Conservation (phyloP, 345 rosid species). For the Eucalyptus cloeziana region DNA sequence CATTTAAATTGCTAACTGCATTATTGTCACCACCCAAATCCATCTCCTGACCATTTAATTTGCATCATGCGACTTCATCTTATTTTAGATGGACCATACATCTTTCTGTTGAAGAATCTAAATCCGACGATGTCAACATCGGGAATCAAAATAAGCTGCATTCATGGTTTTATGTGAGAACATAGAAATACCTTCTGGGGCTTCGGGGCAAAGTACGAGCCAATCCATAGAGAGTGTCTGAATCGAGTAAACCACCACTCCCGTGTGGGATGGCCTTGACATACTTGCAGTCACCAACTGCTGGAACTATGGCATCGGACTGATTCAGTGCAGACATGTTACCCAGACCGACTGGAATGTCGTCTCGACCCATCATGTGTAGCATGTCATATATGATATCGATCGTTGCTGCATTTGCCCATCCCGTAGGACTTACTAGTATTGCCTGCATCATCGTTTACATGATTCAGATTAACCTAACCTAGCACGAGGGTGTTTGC, state of each 20-base stretch:
- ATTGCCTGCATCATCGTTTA: slow-evolving; percentile 38
- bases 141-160: not conserved
- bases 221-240: slow-evolving; percentile 83
- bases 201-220: slow-evolving; percentile 77
- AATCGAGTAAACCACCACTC: slow-evolving; percentile 75
- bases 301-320: slow-evolving; percentile 25
- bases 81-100: not conserved
- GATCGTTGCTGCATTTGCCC: slow-evolving; percentile 94
- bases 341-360: slow-evolving; percentile 81
- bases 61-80: not conserved
- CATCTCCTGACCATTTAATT: not conserved
- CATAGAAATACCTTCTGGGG: slow-evolving; percentile 51
- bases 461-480: not conserved
- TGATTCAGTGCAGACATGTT: slow-evolving; percentile 60
- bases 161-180: not conserved
- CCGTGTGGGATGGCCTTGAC: slow-evolving; percentile 65
- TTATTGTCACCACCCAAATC: not conserved
- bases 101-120: not conserved
- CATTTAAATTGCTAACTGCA: not conserved
- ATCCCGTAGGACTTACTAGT: slow-evolving; percentile 74
- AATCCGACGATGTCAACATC: not conserved
- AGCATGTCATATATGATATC: slow-evolving; percentile 75
- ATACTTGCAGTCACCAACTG: slow-evolving; percentile 80
- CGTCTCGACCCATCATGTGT: slow-evolving; percentile 99
- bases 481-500: not conserved